Base-by-base conservation (phyloP, 1,284 basidiomycete genomes). In the Fomitopsis schrenkii region DNA sequence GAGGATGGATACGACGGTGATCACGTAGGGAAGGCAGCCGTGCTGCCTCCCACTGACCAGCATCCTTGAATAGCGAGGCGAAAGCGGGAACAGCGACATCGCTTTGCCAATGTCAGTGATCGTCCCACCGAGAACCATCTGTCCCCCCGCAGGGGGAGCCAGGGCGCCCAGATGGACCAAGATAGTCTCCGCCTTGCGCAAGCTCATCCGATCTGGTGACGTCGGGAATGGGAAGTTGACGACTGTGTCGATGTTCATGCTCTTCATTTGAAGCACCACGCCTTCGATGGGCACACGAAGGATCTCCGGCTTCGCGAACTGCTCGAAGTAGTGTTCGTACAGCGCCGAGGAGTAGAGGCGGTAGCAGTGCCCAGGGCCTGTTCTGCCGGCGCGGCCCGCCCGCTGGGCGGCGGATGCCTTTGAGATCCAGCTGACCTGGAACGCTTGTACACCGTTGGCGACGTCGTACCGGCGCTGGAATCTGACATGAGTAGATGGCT, bases 201-300 rank as follows among this genome's bases (percentile, higher is more conserved):
- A 79, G 10, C 87, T 83, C 4, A 75, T 69, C n/a, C 91, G 85
- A 72, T 98, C 93, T 0, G 97, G 97, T 9, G 97, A 90, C 0
- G 97, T 98, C 0, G 97, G 97, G 78, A 99, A 99, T 10, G 97
- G 97, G 74, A 99, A 99, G 76, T 98, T 98, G 68, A 93, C 83
- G 26, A 99, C 95, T 0, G 94, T 84, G 70, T 98, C 96, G 63
- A 99, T 96, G 72, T 98, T 95, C 96, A 99, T 98, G 72, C 89
- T 90, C 81, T 99, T 99, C 97, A 99, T 99, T 76, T 98, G 95
- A 40, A 99, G 81, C 12, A 99, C 94, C 28, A 99, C 88, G 0
- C 96, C 96, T 70, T 99, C 97, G 68, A 99, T 97, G 0, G 97
- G 97, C 79, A 94, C 96, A 33, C 97, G 90, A 50, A 96, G 81